Evolutionary conservation across 2,329 filamentous ascomycete species (phyloP).

Genomic region (Botrytis elliptica): DNA sequence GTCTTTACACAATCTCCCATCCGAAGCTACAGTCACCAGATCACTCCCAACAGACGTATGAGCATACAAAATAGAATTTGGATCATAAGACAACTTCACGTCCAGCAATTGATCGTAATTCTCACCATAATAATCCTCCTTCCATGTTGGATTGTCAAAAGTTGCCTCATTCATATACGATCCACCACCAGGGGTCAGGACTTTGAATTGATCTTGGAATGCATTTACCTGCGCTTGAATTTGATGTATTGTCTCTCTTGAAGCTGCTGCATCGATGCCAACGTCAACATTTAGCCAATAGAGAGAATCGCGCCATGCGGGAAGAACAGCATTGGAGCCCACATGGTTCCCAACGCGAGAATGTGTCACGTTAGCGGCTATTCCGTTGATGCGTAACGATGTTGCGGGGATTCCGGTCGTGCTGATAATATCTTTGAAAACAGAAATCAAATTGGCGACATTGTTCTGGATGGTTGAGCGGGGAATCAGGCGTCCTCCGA

Average conservation of each 20-base stretch:
- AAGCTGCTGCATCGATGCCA: not conserved
- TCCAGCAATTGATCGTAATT: not conserved
- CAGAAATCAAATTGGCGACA: not conserved
- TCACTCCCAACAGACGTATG: not conserved
- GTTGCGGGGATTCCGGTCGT: not conserved
- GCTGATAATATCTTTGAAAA: not conserved
- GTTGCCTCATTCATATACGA: not conserved
- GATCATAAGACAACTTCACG: not conserved
- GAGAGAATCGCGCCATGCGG: constrained; percentile 1
- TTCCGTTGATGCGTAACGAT: not conserved
- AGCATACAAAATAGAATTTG: not conserved
- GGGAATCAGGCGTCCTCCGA: not conserved
- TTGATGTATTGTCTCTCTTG: not conserved
- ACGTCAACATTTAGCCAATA: not conserved
- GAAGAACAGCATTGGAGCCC: not conserved
- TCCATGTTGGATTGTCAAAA: not conserved
- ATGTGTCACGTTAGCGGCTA: not conserved
- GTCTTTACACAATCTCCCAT: not conserved
- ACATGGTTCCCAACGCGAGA: not conserved
- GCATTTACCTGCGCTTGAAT: not conserved
- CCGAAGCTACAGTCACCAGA: not conserved
- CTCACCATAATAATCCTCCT: not conserved
- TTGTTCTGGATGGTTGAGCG: not conserved
- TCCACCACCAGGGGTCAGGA: not conserved
- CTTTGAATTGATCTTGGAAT: not conserved